Evolutionary conservation across 2,329 filamentous ascomycete species (phyloP).

Genomic region (Exophiala bonariae): DNA sequence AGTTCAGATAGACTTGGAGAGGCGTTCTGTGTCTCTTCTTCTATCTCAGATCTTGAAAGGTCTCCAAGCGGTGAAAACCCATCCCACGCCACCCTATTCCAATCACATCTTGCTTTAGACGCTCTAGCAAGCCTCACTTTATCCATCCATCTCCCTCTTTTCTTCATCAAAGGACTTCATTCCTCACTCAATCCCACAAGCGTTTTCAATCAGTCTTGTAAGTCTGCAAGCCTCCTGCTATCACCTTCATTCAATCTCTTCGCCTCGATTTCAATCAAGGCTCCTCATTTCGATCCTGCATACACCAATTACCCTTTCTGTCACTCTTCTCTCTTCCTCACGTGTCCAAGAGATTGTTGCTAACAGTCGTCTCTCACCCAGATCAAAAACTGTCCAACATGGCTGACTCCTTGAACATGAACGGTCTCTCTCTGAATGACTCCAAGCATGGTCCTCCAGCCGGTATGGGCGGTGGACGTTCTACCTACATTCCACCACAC

Average conservation of each 20-base stretch:
- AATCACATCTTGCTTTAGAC: slow-evolving; percentile 9
- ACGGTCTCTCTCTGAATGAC: slow-evolving; percentile 59
- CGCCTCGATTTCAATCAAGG: no score
- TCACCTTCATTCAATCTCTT: neutral
- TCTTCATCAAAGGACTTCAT: neutral
- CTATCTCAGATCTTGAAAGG: slow-evolving; percentile 29
- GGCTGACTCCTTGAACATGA: slow-evolving; percentile 59
- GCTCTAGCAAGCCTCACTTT: slow-evolving; percentile 16
- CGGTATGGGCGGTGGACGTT: slow-evolving; percentile 43
- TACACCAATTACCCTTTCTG: neutral
- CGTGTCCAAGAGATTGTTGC: slow-evolving; percentile 1
- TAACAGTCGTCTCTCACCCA: neutral
- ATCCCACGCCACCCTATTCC: slow-evolving; percentile 2
- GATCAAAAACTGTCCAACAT: slow-evolving; percentile 33
- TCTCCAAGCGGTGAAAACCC: slow-evolving; percentile 5
- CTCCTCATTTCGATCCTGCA: neutral
- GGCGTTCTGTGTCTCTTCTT: slow-evolving; percentile 29
- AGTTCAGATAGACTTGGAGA: slow-evolving; percentile 31
- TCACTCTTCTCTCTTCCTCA: no score
- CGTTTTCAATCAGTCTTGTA: slow-evolving; percentile 1
- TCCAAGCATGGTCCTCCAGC: slow-evolving; percentile 57
- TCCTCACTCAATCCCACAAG: no score
- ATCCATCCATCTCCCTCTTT: slow-evolving; percentile 5
- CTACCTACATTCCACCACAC: slow-evolving; percentile 68
- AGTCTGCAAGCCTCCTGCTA: slow-evolving; percentile 4